A percentile compares a stretch with the other conserved stretches of the same genome.
Evolutionary conservation across 2,329 filamentous ascomycete genomes (phyloP).

Genomic region (Neofusicoccum umdonicola): DNA sequence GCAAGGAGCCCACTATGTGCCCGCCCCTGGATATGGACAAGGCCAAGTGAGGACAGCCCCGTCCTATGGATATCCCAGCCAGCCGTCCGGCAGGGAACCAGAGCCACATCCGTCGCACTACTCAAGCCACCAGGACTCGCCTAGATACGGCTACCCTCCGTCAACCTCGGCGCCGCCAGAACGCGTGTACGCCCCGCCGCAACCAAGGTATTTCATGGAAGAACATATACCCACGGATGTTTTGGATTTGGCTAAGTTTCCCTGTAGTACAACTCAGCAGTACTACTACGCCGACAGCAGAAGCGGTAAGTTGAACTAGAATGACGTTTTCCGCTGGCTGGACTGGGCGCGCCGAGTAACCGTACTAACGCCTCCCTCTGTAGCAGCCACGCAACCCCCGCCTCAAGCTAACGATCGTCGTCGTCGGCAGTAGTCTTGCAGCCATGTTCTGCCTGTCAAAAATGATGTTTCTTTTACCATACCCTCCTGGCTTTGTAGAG

Average conservation of each 20-base stretch:
- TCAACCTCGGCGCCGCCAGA: conserved; percentile 23
- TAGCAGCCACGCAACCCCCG: conserved; percentile 17
- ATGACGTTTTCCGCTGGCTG: neutral
- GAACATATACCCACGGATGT: conserved; percentile 16
- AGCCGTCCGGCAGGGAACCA: conserved; percentile 27
- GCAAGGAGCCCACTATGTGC: conserved; percentile 30
- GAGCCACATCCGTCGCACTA: conserved; percentile 10
- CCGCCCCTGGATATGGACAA: conserved; percentile 25
- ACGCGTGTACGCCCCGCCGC: conserved; percentile 16
- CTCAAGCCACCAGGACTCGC: conserved; percentile 10
- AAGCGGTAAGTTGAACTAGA: conserved; percentile 15
- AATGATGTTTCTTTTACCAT: conserved; percentile 16
- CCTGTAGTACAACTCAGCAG: conserved; percentile 16
- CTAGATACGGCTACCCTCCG: conserved; percentile 23
- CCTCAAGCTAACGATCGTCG: conserved; percentile 19
- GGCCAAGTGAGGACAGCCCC: conserved; percentile 20
- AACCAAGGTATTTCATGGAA: conserved; percentile 39
- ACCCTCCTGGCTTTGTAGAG: conserved; percentile 14
- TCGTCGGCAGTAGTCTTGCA: conserved; percentile 17
- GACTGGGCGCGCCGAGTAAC: conserved; percentile 1
- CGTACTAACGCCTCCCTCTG: conserved; percentile 12
- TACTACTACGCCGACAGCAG: conserved; percentile 19
- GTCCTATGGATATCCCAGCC: conserved; percentile 29
- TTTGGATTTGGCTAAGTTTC: conserved; percentile 19
- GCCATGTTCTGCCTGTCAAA: neutral